These are phyloP conservation scores for Phialophora verrucosa DNA, from an alignment of 2,329 filamentous ascomycete species.

Conservation along the genomic window DNA sequence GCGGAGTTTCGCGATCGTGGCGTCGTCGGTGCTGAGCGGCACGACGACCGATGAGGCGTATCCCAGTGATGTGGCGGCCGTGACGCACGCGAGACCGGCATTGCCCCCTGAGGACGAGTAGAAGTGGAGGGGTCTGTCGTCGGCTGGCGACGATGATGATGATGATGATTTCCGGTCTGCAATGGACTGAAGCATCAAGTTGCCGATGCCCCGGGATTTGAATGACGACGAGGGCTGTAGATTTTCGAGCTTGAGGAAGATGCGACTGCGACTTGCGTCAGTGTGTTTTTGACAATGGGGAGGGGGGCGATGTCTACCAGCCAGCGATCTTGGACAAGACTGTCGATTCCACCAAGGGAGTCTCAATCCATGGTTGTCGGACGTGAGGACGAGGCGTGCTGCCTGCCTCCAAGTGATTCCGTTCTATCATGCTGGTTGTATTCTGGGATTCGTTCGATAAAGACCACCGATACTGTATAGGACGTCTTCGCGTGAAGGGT, in stretches of 20 bases:
- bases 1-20: slow-evolving; percentile 74
- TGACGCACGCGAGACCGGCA: slow-evolving; percentile 80
- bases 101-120: slow-evolving; percentile 83
- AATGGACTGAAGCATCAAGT: slow-evolving; percentile 63
- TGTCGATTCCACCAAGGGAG: slow-evolving; percentile 47
- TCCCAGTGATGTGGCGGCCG: slow-evolving; percentile 68
- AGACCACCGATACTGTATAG: neutral
- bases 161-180: slow-evolving; percentile 63
- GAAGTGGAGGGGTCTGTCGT: slow-evolving; percentile 65
- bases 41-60: slow-evolving; percentile 77
- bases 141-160: slow-evolving; percentile 51
- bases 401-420: slow-evolving; percentile 4
- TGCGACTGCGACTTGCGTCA: slow-evolving; percentile 58
- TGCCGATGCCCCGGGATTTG: slow-evolving; percentile 65
- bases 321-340: slow-evolving; percentile 47
- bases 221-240: slow-evolving; percentile 85
- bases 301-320: slow-evolving; percentile 41
- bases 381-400: slow-evolving; percentile 10
- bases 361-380: slow-evolving; percentile 48
- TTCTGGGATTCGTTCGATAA: neutral
- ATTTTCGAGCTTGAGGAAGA: slow-evolving; percentile 85
- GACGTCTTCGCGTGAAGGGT: neutral
- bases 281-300: neutral
- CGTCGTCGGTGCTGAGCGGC: slow-evolving; percentile 66
- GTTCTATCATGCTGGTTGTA: slow-evolving; percentile 14